Evolutionary conservation across 2,329 filamentous ascomycete genomes (phyloP), one percentile per base, ranked within the genome.

Genomic region (Aspergillus viridinutans): DNA sequence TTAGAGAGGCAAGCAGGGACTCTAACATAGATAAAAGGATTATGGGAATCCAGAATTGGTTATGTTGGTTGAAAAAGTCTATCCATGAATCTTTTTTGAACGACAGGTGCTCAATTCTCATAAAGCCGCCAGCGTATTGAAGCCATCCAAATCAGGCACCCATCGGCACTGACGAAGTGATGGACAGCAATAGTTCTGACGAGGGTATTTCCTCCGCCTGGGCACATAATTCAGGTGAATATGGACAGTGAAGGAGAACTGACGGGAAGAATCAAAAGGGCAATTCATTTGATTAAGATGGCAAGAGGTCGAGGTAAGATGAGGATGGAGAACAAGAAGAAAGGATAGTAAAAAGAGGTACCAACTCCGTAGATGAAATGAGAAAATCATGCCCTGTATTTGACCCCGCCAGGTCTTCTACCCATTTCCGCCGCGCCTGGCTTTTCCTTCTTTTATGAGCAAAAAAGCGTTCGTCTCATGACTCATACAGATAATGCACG

Each of bases 351-450:
- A 67, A 67, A 64, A 63, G 64, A 62, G 66, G 66, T 71, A 72
- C 70, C 70, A 73, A 73, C 70, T 73, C 70, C 70, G 68, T 69
- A 67, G 70, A 71, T 62, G 66, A 70, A 70, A 72, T 65, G 61
- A 68, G 63, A 63, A 69, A 69, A 67, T 69, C 66, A 69, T 69
- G 66, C 67, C 69, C 65, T 68, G 60, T 65, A 64, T 59, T 25
- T 23, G 21, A 23, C 21, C 54, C 62, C 67, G 64, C 61, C 61
- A 59, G 65, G 60, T 65, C 64, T 68, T 68, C 61, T 64, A 47
- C 10, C 43, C 65, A 58, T 65, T 62, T 63, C 61, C 60, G 64
- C 60, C 65, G 64, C 63, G 54, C 54, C 58, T 61, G 61, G 58
- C 56, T 59, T 59, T 61, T 59, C 40, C 43, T 55, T 52, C 55